Evolutionary conservation across 257 asterid species (phyloP).

Genomic region (Lantana camara): DNA sequence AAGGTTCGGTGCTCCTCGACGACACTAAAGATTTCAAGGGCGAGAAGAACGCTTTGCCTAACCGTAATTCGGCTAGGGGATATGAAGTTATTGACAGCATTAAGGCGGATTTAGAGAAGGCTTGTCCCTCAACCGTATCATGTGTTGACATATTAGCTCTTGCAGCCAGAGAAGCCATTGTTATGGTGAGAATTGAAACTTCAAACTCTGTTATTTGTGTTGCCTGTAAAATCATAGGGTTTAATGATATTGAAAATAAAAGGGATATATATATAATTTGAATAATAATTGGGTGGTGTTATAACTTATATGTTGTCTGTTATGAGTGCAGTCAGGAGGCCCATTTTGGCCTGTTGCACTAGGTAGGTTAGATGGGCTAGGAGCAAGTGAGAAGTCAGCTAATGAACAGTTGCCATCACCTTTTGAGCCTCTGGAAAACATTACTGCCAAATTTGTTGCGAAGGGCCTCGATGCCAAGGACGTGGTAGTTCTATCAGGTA

Average conservation of each 20-base stretch:
- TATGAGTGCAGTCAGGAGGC: slow-evolving; percentile 61
- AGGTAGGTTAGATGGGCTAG: slow-evolving; percentile 45
- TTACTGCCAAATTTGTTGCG: slow-evolving; percentile 36
- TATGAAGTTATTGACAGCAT: slow-evolving; percentile 64
- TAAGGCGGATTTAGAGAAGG: slow-evolving; percentile 60
- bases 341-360: slow-evolving; percentile 39
- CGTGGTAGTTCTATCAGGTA: slow-evolving; percentile 77
- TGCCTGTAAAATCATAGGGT: too few relatives aligned
- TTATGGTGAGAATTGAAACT: slow-evolving; percentile 34
- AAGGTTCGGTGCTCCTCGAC: slow-evolving; percentile 76
- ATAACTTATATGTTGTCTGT: neutral
- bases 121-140: slow-evolving; percentile 56
- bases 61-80: slow-evolving; percentile 66
- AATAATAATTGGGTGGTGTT: neutral
- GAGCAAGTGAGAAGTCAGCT: slow-evolving; percentile 61
- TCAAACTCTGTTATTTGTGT: neutral
- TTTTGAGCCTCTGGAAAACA: slow-evolving; percentile 52
- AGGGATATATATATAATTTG: too few relatives aligned
- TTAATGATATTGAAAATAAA: neutral
- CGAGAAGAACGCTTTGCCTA: slow-evolving; percentile 70
- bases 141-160: slow-evolving; percentile 47
- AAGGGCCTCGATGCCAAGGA: slow-evolving; percentile 77
- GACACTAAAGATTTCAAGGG: slow-evolving; percentile 63
- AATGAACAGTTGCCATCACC: slow-evolving; percentile 76
- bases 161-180: slow-evolving; percentile 76